Evolutionary conservation across 2,329 filamentous ascomycete genomes (phyloP).

Genomic region (Sporothrix sp.): DNA sequence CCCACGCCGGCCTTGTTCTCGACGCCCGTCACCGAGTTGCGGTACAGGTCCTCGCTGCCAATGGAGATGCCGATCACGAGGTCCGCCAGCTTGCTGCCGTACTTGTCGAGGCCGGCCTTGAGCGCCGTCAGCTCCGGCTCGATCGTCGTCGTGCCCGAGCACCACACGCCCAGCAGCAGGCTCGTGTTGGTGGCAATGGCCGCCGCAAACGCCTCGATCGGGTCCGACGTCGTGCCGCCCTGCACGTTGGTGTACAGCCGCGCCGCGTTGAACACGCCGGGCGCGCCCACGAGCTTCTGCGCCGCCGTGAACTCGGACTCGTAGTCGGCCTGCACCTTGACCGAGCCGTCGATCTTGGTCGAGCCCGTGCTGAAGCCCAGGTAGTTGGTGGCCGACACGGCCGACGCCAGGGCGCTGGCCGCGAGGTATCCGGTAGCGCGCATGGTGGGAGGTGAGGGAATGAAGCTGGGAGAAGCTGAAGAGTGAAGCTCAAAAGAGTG

Average conservation of each 20-base stretch:
- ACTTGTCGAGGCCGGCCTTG: conserved; percentile 42
- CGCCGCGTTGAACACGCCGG: conserved; percentile 53
- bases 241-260: conserved; percentile 62
- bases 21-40: conserved; percentile 49
- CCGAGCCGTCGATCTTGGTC: conserved; percentile 35
- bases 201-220: conserved; percentile 70
- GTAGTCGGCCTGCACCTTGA: conserved; percentile 47
- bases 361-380: conserved; percentile 46
- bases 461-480: neutral
- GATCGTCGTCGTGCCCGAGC: conserved; percentile 45
- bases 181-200: conserved; percentile 50
- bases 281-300: conserved; percentile 51
- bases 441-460: conserved; percentile 28
- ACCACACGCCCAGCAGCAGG: conserved; percentile 57
- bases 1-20: conserved; percentile 54
- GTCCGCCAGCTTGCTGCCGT: conserved; percentile 42
- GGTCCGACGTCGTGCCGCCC: conserved; percentile 59
- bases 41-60: conserved; percentile 59
- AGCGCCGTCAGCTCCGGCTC: conserved; percentile 52
- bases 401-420: conserved; percentile 31
- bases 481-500: neutral
- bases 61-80: conserved; percentile 57
- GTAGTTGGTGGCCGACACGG: conserved; percentile 36
- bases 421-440: conserved; percentile 30
- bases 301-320: conserved; percentile 60